A percentile compares a stretch with the other conserved stretches of the same genome.
These are phyloP conservation scores for Amaranthus palmeri DNA, from an alignment of 148 eudicot species.

Conservation along the genomic window DNA sequence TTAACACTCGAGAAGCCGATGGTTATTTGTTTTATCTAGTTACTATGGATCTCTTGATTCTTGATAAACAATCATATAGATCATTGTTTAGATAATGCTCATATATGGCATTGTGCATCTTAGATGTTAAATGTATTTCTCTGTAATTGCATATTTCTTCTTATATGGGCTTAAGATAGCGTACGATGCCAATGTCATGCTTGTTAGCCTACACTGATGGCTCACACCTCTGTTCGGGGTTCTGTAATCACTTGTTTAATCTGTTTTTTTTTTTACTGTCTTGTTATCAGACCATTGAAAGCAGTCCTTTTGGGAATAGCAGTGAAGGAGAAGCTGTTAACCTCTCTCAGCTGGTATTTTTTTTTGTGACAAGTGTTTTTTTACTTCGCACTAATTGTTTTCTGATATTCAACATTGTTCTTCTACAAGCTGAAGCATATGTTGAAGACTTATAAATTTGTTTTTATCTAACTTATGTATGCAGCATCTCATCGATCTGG, in stretches of 20 bases:
- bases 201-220: neutral
- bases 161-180: neutral
- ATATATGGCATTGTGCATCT: neutral
- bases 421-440: conserved; percentile 11
- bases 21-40: neutral
- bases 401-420: neutral
- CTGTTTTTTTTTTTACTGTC: neutral
- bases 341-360: conserved; percentile 85
- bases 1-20: neutral
- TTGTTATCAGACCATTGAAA: conserved; percentile 80
- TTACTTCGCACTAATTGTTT: conserved; percentile 2
- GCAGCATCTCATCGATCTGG: conserved; percentile 99
- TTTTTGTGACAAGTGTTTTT: conserved; percentile 7
- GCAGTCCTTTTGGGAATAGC: conserved; percentile 91
- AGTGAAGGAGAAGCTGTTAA: conserved; percentile 79
- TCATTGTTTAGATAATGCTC: no score
- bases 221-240: neutral
- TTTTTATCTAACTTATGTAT: conserved; percentile 41
- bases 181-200: neutral
- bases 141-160: neutral
- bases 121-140: neutral
- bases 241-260: conserved; percentile 1
- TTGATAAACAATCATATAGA: neutral
- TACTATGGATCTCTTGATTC: neutral
- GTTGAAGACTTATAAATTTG: conserved; percentile 14